Evolutionary conservation across 768 basidiomycete species (phyloP), one percentile per base, ranked within the genome.

Genomic region (Phaffia australis): DNA sequence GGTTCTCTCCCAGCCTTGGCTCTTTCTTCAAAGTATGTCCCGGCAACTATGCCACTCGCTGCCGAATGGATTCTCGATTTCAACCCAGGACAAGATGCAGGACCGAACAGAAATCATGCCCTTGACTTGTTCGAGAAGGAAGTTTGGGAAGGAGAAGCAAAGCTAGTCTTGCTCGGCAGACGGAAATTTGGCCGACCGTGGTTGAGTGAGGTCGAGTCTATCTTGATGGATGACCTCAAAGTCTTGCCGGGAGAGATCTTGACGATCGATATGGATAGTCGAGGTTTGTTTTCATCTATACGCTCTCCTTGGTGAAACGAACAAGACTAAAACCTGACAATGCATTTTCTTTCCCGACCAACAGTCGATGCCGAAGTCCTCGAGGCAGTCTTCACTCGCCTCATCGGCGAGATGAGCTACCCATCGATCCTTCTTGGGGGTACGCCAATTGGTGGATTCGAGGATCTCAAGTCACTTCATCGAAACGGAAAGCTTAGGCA

Each of bases 41-140:
- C 64, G 4, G 19, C 64, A 6, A 51, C 48, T 16, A 60, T 42
- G 3, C 64, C 64, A 9, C 58, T 65, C 1, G 30, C 4, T 16
- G 47, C 64, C 30, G 64, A 65, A 32, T 65, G 64, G 64, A 59
- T 65, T 25, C 64, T 65, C 48, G 64, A 65, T 46, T 65, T 65
- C 52, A 59, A 65, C 19, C 57, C 56, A n/a, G 64, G 64, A 52
- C 64, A 42, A 42, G 6, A 50, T 1, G 32, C 6, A n/a, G 64
- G 64, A 15, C 14, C 18, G 19, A 14, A 18, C 35, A 48, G 64
- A 29, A 32, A 65, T 42, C 30, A 21, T 18, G 47, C 14, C 23
- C 9, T 65, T 23, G 49, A 51, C 47, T 32, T 16, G 19, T 65
- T 65, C 19, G 25, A 54, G 50, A 21, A 54, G 25, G 64, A 65